phyloP scores from a whole-genome alignment of 352 stramenopile genomes.

The Pythium monospermum region DNA sequence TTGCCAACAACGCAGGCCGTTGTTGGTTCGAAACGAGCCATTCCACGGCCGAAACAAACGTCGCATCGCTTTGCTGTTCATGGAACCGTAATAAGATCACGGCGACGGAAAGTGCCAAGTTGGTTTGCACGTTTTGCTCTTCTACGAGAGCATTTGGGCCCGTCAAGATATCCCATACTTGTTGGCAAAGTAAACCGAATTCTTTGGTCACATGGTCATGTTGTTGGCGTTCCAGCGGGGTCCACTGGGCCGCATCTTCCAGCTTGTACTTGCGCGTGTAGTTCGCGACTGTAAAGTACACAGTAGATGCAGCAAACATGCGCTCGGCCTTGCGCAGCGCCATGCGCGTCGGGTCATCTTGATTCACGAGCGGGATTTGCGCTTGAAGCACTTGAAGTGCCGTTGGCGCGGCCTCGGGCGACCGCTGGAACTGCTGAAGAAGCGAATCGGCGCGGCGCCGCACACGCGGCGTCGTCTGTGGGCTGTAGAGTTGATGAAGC shows the following conservation, averaged over 20 bases:
- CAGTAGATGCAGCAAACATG: constrained; percentile 60
- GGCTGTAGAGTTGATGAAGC: constrained; percentile 71
- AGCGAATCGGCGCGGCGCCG: constrained; percentile 68
- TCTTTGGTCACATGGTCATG: constrained; percentile 56
- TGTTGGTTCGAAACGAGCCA: constrained; percentile 74
- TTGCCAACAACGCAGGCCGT: constrained; percentile 37
- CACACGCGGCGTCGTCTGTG: constrained; percentile 55
- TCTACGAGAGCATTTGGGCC: constrained; percentile 45
- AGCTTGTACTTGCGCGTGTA: constrained; percentile 75
- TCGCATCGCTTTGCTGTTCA: constrained; percentile 45
- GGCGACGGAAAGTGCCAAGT: constrained; percentile 68
- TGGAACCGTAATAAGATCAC: constrained; percentile 77
- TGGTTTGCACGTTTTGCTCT: constrained; percentile 58
- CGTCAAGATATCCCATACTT: constrained; percentile 76
- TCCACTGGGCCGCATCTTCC: constrained; percentile 48
- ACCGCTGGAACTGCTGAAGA: constrained; percentile 71
- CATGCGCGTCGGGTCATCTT: constrained; percentile 11
- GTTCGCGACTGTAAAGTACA: constrained; percentile 62
- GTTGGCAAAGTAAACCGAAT: constrained; percentile 54
- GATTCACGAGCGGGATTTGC: constrained; percentile 30
- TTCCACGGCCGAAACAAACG: constrained; percentile 58
- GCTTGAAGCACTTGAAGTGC: constrained; percentile 50
- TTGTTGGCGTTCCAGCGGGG: constrained; percentile 37
- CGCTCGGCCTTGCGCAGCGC: constrained; percentile 44
- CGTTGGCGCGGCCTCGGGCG: constrained; percentile 50